Evolutionary conservation across 73 alveolate species (phyloP).

Genomic region (Chromera velia): DNA sequence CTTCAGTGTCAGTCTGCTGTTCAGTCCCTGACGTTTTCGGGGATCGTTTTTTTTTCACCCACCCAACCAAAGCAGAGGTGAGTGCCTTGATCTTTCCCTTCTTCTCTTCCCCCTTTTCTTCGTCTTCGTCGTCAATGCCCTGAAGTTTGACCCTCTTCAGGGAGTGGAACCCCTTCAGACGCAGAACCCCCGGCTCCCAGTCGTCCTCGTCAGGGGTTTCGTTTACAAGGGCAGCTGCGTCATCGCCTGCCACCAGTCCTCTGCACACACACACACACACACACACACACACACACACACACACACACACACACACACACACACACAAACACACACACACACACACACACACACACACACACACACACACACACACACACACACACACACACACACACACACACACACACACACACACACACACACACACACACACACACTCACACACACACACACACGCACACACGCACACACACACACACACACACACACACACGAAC

Average conservation of each 20-base stretch:
- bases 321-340: too few relatives aligned
- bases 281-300: constrained; percentile 31
- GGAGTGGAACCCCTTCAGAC: too few relatives aligned
- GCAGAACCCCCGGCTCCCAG: too few relatives aligned
- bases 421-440: constrained; percentile 23
- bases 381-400: constrained; percentile 27
- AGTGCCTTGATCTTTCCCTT: too few relatives aligned
- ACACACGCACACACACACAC: constrained; percentile 25
- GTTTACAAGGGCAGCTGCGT: constrained; percentile 6
- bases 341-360: constrained; percentile 26
- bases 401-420: constrained; percentile 24
- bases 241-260: too few relatives aligned
- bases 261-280: constrained; percentile 32
- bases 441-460: constrained; percentile 24
- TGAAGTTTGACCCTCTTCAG: too few relatives aligned
- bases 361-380: constrained; percentile 27
- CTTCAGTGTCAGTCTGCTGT: too few relatives aligned
- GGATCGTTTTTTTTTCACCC: too few relatives aligned
- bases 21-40: too few relatives aligned
- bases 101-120: too few relatives aligned
- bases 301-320: constrained; percentile 26
- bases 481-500: constrained; percentile 23
- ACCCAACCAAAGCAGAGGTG: too few relatives aligned
- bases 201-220: constrained; percentile 1
- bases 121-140: too few relatives aligned